Base-by-base conservation (phyloP, 75 land plant species). In the Selaginella tamariscina region DNA sequence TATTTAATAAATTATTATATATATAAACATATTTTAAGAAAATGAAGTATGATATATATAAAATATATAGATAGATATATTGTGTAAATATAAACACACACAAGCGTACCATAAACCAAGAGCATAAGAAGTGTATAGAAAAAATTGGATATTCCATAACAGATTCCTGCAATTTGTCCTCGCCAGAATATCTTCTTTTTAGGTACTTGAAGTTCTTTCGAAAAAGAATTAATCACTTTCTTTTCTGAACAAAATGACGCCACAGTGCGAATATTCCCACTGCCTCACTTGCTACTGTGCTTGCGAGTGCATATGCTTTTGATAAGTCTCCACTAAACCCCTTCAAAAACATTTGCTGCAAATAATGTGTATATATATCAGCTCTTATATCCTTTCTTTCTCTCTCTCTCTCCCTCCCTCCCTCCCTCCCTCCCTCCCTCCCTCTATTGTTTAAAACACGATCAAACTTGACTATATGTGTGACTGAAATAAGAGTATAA, bases 141-240 rank as follows among this genome's bases (percentile, higher is more conserved):
- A 59, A 21, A 59, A 59, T 23, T 59, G 62, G 62, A 59, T 5
- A 59, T 27, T 8, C 62, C 62, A 21, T 59, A 59, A 21, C 62
- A 59, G 21, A 59, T n/a, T 2, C 62, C 62, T n/a, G 62, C 62
- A 8, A 82, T 75, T 24, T 82, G 69, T 31, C 82, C 83, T 32
- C 78, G 65, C 55, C 21, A 56, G 54, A 80, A 72, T 68, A 77
- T 69, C 0, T 62, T 73, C 55, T 57, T 74, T 70, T 71, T 56
- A 27, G 88, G 81, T 22, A 24, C 33, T 31, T 72, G 33, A 1
- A 85, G 65, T 31, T 77, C 73, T 0, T 56, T 5, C 5, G 21
- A 2, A n/a, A 59, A 59, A 23, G 62, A 21, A 59, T 59, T 23
- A 8, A 67, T n/a, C 5, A 67, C 32, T 24, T 39, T 67, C 21